phyloP scores from a whole-genome alignment of 2,329 filamentous ascomycete species.

The Ustulina deusta region DNA sequence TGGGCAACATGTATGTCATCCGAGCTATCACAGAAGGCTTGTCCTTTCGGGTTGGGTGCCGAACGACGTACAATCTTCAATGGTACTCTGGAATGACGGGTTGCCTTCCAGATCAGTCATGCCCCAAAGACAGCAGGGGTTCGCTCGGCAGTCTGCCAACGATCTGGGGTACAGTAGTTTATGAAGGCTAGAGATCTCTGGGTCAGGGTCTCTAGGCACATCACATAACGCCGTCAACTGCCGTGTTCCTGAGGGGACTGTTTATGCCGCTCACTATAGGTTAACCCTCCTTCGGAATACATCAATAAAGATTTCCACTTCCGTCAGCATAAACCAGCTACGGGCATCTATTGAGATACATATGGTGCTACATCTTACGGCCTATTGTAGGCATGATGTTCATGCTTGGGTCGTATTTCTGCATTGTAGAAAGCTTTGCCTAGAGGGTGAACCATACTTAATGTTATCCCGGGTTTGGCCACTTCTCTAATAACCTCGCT shows the following conservation, averaged over 20 bases:
- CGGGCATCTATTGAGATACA: constrained; percentile 15
- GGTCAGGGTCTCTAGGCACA: constrained; percentile 27
- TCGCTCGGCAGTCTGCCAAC: constrained; percentile 30
- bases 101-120: constrained; percentile 45
- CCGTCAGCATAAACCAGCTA: constrained; percentile 27
- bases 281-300: constrained; percentile 28
- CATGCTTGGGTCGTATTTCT: constrained; percentile 34
- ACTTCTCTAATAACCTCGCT: constrained; percentile 24
- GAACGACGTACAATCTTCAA: constrained; percentile 38
- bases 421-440: constrained; percentile 34
- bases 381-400: constrained; percentile 23
- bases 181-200: constrained; percentile 32
- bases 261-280: constrained; percentile 38
- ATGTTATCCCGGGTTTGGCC: constrained; percentile 30
- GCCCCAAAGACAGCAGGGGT: constrained; percentile 27
- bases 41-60: constrained; percentile 25
- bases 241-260: constrained; percentile 37
- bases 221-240: constrained; percentile 35
- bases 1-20: constrained; percentile 7
- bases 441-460: constrained; percentile 27
- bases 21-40: constrained; percentile 3
- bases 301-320: constrained; percentile 28
- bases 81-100: constrained; percentile 46
- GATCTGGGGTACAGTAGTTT: constrained; percentile 40
- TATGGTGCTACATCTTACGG: constrained; percentile 22